These are phyloP conservation scores for Kwoniella newhampshirensis DNA, from an alignment of 768 basidiomycete genomes.

Conservation along the genomic window DNA sequence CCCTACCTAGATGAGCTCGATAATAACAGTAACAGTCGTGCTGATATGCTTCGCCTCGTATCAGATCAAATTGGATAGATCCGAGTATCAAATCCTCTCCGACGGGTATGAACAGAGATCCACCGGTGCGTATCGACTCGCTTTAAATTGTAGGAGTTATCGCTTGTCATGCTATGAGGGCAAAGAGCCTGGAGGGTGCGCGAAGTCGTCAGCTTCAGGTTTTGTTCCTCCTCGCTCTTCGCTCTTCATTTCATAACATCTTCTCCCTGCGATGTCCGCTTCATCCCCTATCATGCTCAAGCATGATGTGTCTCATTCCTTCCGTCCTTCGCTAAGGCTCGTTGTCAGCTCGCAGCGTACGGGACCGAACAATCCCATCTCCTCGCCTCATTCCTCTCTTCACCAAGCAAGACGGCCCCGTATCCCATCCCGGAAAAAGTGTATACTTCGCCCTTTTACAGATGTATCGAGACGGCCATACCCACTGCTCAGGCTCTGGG, in stretches of 20 bases:
- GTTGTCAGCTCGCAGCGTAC: constrained; percentile 49
- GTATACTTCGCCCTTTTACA: constrained; percentile 50
- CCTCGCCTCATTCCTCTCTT: constrained; percentile 42
- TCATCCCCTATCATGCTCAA: too few relatives aligned
- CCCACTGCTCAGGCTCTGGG: constrained; percentile 34
- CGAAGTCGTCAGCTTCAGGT: too few relatives aligned
- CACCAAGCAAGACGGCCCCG: constrained; percentile 22
- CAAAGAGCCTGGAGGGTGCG: too few relatives aligned
- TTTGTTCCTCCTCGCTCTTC: too few relatives aligned
- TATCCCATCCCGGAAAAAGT: constrained; percentile 48
- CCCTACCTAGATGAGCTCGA: too few relatives aligned
- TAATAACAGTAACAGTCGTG: too few relatives aligned
- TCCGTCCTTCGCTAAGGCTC: too few relatives aligned
- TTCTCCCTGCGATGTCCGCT: too few relatives aligned
- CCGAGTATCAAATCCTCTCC: constrained; percentile 44
- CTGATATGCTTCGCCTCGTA: neutral
- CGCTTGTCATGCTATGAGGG: too few relatives aligned
- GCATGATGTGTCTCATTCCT: too few relatives aligned
- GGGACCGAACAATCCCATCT: constrained; percentile 37
- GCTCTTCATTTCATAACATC: too few relatives aligned
- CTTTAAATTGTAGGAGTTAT: too few relatives aligned
- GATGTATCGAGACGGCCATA: constrained; percentile 51
- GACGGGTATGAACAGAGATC: constrained; percentile 50
- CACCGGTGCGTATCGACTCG: constrained; percentile 40
- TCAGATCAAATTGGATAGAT: constrained; percentile 51